A percentile compares a stretch with the other conserved stretches of the same genome.
phyloP scores from a whole-genome alignment of 139 green algal genomes.

The Picochlorum sp. region DNA sequence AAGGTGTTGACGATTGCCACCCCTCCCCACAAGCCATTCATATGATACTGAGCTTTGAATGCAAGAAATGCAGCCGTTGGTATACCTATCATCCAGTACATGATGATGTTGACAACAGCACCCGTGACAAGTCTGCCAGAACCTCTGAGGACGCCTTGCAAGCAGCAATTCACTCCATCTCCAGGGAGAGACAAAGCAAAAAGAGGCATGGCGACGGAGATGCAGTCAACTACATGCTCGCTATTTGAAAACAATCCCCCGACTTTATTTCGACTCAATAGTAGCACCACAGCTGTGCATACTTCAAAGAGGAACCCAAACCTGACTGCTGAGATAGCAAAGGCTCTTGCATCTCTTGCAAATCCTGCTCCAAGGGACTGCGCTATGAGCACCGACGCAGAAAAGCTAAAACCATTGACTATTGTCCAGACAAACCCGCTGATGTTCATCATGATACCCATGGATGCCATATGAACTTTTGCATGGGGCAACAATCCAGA shows the following conservation, averaged over 20 bases:
- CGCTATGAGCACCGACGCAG: neutral
- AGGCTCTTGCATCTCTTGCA: neutral
- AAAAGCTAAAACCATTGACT: neutral
- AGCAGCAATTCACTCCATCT: neutral
- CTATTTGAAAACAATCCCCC: constrained; percentile 2
- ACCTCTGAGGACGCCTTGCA: neutral
- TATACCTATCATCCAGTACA: neutral
- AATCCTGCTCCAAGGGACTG: constrained; percentile 1
- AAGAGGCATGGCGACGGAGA: neutral
- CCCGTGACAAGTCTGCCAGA: neutral
- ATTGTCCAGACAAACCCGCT: neutral
- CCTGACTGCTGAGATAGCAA: neutral
- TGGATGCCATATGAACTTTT: neutral
- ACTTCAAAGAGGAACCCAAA: constrained; percentile 8
- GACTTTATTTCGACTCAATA: neutral
- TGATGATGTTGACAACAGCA: neutral
- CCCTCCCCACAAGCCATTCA: neutral
- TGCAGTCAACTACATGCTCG: neutral
- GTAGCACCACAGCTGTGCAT: neutral
- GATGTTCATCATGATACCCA: constrained; percentile 7
- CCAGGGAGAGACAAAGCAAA: neutral
- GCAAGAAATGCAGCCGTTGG: neutral
- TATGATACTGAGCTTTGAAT: neutral
- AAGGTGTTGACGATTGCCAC: neutral
- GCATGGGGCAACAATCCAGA: neutral